Evolutionary conservation across 805 yeast genomes (phyloP).

Genomic region (Tetrapisispora pingtungensis): DNA sequence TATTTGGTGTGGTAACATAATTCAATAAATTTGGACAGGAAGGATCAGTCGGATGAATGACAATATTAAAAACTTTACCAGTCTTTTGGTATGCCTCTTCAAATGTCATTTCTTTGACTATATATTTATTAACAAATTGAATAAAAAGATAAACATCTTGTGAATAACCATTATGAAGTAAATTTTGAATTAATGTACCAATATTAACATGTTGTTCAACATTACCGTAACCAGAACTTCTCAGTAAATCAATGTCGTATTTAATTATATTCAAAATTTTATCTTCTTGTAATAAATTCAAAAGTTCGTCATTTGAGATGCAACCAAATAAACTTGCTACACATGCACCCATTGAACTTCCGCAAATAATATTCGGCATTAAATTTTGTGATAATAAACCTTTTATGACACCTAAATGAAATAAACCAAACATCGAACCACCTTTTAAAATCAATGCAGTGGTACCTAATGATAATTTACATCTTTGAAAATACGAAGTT

Average conservation of each 20-base stretch:
- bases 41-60: conserved; percentile 61
- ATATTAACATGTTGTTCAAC: conserved; percentile 30
- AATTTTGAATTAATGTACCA: conserved; percentile 65
- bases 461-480: conserved; percentile 77
- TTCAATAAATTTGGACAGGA: conserved; percentile 66
- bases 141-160: conserved; percentile 75
- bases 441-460: conserved; percentile 91
- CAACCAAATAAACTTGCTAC: conserved; percentile 82
- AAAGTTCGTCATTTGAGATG: conserved; percentile 54
- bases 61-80: conserved; percentile 70
- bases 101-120: conserved; percentile 77
- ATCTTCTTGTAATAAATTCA: conserved; percentile 33
- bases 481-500: conserved; percentile 71
- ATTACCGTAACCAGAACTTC: conserved; percentile 36
- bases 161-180: conserved; percentile 70
- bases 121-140: conserved; percentile 56
- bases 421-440: conserved; percentile 87
- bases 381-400: conserved; percentile 67
- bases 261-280: conserved; percentile 36
- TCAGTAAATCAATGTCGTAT: conserved; percentile 49
- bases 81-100: conserved; percentile 84
- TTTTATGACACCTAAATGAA: conserved; percentile 87
- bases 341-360: conserved; percentile 89
- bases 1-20: conserved; percentile 89
- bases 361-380: conserved; percentile 78